Conservation (phyloP, 495 filamentous ascomycete genomes). For the Rostrohypoxylon terebratum region DNA sequence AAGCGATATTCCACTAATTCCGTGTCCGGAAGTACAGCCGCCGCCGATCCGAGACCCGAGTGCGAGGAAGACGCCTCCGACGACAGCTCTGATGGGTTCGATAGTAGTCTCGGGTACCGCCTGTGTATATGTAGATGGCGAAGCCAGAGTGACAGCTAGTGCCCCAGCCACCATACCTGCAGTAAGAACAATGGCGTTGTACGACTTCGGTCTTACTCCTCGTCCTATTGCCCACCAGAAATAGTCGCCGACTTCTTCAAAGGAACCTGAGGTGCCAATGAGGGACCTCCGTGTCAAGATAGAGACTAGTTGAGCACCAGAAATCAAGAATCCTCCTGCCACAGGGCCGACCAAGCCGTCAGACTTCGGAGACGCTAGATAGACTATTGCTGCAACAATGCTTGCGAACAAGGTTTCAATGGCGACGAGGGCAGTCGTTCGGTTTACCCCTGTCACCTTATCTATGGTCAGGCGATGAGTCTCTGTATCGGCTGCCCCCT, state of each 20-base stretch:
- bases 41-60: conserved; percentile 66
- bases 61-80: conserved; percentile 64
- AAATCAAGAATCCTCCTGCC: conserved; percentile 63
- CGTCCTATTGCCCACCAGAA: conserved; percentile 55
- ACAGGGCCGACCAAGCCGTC: conserved; percentile 53
- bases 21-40: conserved; percentile 70
- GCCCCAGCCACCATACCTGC: conserved; percentile 59
- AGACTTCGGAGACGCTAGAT: conserved; percentile 46
- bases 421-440: conserved; percentile 36
- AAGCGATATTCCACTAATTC: conserved; percentile 66
- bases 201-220: conserved; percentile 44
- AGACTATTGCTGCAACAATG: conserved; percentile 44
- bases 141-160: conserved; percentile 44
- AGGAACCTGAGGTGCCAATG: conserved; percentile 64
- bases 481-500: conserved; percentile 24
- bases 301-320: conserved; percentile 59
- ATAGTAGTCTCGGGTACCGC: conserved; percentile 38
- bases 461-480: conserved; percentile 47
- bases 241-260: conserved; percentile 63
- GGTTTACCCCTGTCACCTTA: conserved; percentile 49
- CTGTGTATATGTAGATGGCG: conserved; percentile 47
- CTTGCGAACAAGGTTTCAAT: conserved; percentile 50
- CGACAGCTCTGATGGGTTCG: conserved; percentile 50
- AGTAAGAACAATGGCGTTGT: conserved; percentile 57
- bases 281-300: conserved; percentile 56